Evolutionary conservation across 306 rosid genomes (phyloP), one percentile per base, ranked within the genome.

Genomic region (Crotalaria pallida): DNA sequence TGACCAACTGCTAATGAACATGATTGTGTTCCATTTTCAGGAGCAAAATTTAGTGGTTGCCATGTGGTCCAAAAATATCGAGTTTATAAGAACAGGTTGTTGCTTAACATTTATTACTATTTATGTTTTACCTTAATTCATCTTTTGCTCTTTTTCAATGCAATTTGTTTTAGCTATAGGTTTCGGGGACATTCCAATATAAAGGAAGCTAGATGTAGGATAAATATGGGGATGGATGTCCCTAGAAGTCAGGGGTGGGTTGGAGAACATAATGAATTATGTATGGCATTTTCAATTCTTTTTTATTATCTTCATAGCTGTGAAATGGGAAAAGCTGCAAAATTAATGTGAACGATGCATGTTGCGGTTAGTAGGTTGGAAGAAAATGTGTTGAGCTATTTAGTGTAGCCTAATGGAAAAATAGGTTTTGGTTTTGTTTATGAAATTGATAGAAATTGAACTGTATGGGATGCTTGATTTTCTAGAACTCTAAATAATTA

Each of bases 31-130:
- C 64, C 58, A 31, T 70, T 62, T 84, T 19, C 74, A 91, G 99
- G 99, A 64, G 92, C 97, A 43, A 94, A 87, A 79, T 84, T 67
- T 74, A 89, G 99, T 66, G 80, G 87, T 71, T 94, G 99, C 79
- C 85, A 75, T 73, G 99, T 86, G 88, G 81, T 79, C 65, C 97
- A 88, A 88, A 91, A 91, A 68, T 86, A 77, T 58, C 86, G 82
- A 49, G 79, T 91, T 23, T 86, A 89, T 49, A 86, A 72, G 81
- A 82, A 84, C 91, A 91, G 99, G 99, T 94, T 74, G 15, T 56
- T 73, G 29, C 65, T 43, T 2, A 73, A 62, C 60, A 57, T 21
- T 15, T 36, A 17, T 23, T 34, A 52, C 24, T 66, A 26, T 45
- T 57, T 50, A 21, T 79, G 15, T 53, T 21, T 44, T 18, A 33